Evolutionary conservation across 2,329 filamentous ascomycete genomes (phyloP).

Genomic region (Lecanosticta acicola): DNA sequence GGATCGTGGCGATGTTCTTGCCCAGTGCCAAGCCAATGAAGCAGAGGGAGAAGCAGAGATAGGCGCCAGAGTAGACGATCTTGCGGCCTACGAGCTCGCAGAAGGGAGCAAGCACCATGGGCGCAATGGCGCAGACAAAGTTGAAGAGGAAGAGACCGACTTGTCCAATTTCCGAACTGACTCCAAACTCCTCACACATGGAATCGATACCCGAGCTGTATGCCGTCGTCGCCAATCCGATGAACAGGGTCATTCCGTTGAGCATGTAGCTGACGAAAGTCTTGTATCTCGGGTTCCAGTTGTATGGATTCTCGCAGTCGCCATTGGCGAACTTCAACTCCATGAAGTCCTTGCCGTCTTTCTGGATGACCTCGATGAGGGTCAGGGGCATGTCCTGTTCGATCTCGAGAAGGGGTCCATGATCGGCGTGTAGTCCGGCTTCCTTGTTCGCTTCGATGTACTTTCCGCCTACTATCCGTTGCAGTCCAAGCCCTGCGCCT

Average conservation of each 20-base stretch:
- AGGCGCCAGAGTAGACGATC: slow-evolving; percentile 44
- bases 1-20: slow-evolving; percentile 46
- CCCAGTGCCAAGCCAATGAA: slow-evolving; percentile 47
- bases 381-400: slow-evolving; percentile 48
- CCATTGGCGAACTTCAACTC: slow-evolving; percentile 43
- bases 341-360: slow-evolving; percentile 43
- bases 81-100: slow-evolving; percentile 47
- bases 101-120: slow-evolving; percentile 46
- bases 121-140: slow-evolving; percentile 45
- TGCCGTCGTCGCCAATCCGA: slow-evolving; percentile 50
- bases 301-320: slow-evolving; percentile 50
- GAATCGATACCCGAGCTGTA: slow-evolving; percentile 46
- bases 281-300: slow-evolving; percentile 43
- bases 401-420: slow-evolving; percentile 39
- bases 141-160: slow-evolving; percentile 49
- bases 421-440: slow-evolving; percentile 26
- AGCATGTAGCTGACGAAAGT: slow-evolving; percentile 44
- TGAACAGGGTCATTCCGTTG: slow-evolving; percentile 50
- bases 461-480: slow-evolving; percentile 38
- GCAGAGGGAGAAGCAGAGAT: slow-evolving; percentile 43
- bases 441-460: slow-evolving; percentile 33
- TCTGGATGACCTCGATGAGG: slow-evolving; percentile 37
- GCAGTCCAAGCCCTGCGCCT: slow-evolving; percentile 14
- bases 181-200: slow-evolving; percentile 44
- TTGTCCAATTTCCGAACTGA: slow-evolving; percentile 41